Evolutionary conservation across 441 rosid species (phyloP).

Genomic region (Erysimum cheiri): DNA sequence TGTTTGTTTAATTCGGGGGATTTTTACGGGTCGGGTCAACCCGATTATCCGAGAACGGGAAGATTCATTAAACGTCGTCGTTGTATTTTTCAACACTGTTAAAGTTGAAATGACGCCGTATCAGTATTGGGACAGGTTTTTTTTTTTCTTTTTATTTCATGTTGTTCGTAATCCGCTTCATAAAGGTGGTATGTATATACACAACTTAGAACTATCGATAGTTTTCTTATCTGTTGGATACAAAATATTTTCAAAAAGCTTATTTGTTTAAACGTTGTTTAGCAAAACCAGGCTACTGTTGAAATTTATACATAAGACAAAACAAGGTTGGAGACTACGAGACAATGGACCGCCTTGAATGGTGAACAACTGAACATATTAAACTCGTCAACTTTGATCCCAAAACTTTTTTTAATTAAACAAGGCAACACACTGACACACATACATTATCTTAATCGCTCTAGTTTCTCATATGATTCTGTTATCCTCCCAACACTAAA

Average conservation of each 20-base stretch:
- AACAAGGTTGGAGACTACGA: slow-evolving; percentile 13
- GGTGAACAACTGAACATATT: not conserved
- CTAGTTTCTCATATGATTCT: not conserved
- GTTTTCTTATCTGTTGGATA: not conserved
- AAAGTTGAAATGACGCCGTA: not conserved
- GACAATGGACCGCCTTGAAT: slow-evolving; percentile 7
- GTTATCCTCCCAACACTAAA: not conserved
- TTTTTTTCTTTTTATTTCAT: too few species aligned
- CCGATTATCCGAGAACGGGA: not conserved
- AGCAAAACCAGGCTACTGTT: not conserved
- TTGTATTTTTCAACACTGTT: not conserved
- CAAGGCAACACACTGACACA: not conserved
- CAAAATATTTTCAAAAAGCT: not conserved
- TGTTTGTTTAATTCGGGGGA: not conserved
- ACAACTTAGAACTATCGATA: not conserved
- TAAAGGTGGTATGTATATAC: not conserved
- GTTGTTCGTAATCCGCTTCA: too few species aligned
- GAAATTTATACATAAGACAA: slow-evolving; percentile 5
- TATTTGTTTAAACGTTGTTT: not conserved
- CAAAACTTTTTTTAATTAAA: not conserved
- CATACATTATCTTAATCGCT: not conserved
- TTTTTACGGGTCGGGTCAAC: slow-evolving; percentile 28
- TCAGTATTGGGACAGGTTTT: too few species aligned
- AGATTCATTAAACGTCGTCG: not conserved
- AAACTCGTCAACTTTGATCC: not conserved